Evolutionary conservation across 2,329 filamentous ascomycete species (phyloP), one percentile per base, ranked within the genome.

Genomic region (Talaromyces sp.): DNA sequence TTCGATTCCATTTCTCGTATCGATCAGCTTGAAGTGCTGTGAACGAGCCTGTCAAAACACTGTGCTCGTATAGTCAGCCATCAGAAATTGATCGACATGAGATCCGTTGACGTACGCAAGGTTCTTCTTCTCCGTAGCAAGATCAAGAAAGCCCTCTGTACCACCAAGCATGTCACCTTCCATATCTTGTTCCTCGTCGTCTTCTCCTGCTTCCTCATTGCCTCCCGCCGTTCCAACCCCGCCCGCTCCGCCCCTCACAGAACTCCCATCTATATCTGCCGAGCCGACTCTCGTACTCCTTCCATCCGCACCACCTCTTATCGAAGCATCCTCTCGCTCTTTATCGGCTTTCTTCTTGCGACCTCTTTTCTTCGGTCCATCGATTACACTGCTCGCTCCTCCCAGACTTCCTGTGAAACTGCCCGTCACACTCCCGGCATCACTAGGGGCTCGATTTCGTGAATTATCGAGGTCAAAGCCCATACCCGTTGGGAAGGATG

Each of bases 81-180:
- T 33, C 33, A 39, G n/a, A 18, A 21, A 58, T 40, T 2, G 50
- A 7, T n/a, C 33, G 57, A 25, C 18, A 57, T 65, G 28, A 7
- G 3, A 39, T 28, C 12, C 7, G 21, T 12, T 18, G 55, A 77
- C 77, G 67, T 72, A 80, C 78, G 77, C 77, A 65, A 80, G 73
- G 68, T 80, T 80, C 70, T 83, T 81, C 68, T 81, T 82, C 69
- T 82, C 79, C 14, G 80, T 79, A 65, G 80, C 82, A 58, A 80
- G 80, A 67, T 83, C 80, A 31, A 77, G 76, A 39, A 72, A 67
- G 14, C 75, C 74, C 31, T 75, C 81, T 67, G 81, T 80, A 35
- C 79, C 71, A 25, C 79, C 74, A 54, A 79, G 69, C 60, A 78
- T 71, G 65, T 79, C 77, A 9, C 78, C 79, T 64, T 79, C 80